phyloP scores from a whole-genome alignment of 2,329 filamentous ascomycete genomes.

The Trichoderma semiorbis region DNA sequence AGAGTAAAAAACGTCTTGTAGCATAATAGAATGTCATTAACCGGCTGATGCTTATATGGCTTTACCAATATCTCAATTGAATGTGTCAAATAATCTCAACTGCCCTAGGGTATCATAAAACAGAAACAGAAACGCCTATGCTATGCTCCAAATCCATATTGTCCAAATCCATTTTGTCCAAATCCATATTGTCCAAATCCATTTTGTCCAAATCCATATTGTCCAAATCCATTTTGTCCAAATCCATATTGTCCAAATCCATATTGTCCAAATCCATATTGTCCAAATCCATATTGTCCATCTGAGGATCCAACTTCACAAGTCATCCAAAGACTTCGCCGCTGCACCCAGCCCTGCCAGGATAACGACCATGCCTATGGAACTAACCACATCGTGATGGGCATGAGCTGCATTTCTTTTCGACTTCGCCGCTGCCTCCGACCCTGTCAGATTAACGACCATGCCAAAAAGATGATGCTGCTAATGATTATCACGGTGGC shows the following conservation, averaged over 20 bases:
- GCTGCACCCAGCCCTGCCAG: slow-evolving; percentile 15
- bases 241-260: no score
- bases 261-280: no score
- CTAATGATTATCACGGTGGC: background rate
- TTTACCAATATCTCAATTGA: background rate
- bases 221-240: no score
- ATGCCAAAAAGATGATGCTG: background rate
- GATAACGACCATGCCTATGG: slow-evolving; percentile 14
- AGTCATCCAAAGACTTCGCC: slow-evolving; percentile 1
- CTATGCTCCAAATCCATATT: background rate
- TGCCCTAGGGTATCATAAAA: background rate
- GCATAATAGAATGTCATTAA: background rate
- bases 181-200: no score
- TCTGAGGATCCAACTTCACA: background rate
- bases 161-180: no score
- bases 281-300: background rate
- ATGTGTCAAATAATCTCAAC: background rate
- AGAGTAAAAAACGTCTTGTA: background rate
- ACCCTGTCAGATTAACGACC: slow-evolving; percentile 15
- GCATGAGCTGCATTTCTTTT: background rate
- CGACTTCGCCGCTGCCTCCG: slow-evolving; percentile 7
- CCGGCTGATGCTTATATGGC: background rate
- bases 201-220: no score
- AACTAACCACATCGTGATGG: background rate
- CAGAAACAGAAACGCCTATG: background rate